These are phyloP conservation scores for Coccomyxa subellipsoidea DNA, from an alignment of 163 green algal species.

Conservation along the genomic window DNA sequence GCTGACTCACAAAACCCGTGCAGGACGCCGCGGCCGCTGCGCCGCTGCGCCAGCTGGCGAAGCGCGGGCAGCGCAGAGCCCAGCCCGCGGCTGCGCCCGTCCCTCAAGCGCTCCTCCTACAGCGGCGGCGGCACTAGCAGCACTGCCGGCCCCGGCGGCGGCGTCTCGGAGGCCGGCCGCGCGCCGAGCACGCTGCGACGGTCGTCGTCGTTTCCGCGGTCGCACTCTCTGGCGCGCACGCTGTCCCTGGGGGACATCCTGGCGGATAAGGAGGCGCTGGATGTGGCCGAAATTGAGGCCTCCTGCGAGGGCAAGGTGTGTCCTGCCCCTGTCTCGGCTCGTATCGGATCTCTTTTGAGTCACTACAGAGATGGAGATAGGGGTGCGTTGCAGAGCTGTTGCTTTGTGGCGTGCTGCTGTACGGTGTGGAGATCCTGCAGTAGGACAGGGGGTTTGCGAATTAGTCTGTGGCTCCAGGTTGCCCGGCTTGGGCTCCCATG, in stretches of 20 bases:
- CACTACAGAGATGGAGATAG: no score
- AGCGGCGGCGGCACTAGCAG: not conserved
- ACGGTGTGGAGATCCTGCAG: no score
- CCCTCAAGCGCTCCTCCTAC: not conserved
- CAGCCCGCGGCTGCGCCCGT: not conserved
- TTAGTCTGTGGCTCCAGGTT: no score
- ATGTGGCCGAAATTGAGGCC: not conserved
- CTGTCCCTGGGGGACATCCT: not conserved
- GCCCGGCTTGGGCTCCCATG: no score
- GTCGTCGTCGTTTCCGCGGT: not conserved
- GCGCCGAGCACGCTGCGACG: not conserved
- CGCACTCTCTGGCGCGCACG: not conserved
- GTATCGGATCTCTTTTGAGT: no score
- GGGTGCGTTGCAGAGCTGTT: no score
- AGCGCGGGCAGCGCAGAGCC: not conserved
- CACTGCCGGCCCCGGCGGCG: not conserved
- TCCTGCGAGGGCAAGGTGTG: not conserved
- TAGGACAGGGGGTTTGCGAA: no score
- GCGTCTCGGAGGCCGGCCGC: not conserved
- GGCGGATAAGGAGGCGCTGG: not conserved
- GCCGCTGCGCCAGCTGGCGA: not conserved
- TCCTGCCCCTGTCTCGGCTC: no score
- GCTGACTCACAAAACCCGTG: not conserved
- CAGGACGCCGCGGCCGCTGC: not conserved
- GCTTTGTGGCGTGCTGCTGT: no score